Percentiles rank a stretch among this genome's conserved stretches.
phyloP scores from a whole-genome alignment of 768 basidiomycete genomes.

The Strobilomyces dryophilus region DNA sequence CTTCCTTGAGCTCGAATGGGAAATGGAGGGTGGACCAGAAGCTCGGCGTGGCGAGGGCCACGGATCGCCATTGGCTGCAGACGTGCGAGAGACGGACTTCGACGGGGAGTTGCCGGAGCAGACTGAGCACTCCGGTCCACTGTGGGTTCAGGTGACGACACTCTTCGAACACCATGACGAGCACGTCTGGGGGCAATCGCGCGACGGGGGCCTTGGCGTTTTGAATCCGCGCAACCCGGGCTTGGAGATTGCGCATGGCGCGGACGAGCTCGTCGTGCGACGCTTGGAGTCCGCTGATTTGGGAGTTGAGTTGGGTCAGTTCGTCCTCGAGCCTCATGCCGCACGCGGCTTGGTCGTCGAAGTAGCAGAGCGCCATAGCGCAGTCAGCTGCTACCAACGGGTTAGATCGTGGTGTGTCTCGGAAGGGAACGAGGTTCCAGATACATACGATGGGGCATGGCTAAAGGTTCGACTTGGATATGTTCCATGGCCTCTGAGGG shows the following conservation, averaged over 20 bases:
- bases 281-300: conserved; percentile 26
- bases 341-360: conserved; percentile 14
- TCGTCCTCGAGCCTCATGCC: conserved; percentile 16
- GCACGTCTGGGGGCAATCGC: conserved; percentile 29
- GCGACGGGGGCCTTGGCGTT: conserved; percentile 28
- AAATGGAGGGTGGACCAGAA: conserved; percentile 35
- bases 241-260: conserved; percentile 25
- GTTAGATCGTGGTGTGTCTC: conserved; percentile 1
- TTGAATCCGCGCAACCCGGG: conserved; percentile 29
- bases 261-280: conserved; percentile 27
- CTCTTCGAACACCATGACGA: conserved; percentile 30
- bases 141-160: conserved; percentile 30
- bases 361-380: conserved; percentile 25
- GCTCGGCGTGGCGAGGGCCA: conserved; percentile 31
- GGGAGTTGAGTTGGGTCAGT: conserved; percentile 23
- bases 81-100: conserved; percentile 34
- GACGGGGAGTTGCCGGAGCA: conserved; percentile 31
- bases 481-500: conserved; percentile 17
- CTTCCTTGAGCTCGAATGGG: conserved; percentile 27
- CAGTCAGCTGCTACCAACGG: conserved; percentile 1
- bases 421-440: not conserved
- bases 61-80: conserved; percentile 31
- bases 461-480: conserved; percentile 16
- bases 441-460: conserved; percentile 22
- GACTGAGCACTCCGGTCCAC: conserved; percentile 30